These are phyloP conservation scores for Aspergillus sp. DNA, from an alignment of 2,329 filamentous ascomycete species.

Conservation along the genomic window DNA sequence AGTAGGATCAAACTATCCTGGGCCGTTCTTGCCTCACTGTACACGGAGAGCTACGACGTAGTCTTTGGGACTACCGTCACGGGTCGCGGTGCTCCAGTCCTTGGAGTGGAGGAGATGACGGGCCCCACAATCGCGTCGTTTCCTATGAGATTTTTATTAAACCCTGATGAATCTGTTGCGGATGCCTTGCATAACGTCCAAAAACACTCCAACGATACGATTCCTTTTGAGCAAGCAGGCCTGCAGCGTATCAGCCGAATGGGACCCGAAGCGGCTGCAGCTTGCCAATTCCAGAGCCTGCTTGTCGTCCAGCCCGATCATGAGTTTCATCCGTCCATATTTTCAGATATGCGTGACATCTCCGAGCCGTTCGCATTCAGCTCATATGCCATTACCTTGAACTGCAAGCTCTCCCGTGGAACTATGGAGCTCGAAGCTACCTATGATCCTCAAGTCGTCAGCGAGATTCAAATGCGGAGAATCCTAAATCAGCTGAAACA, in stretches of 20 bases:
- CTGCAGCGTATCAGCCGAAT: slow-evolving; percentile 2
- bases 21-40: slow-evolving; percentile 1
- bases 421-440: background rate
- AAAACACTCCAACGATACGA: background rate
- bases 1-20: slow-evolving; percentile 2
- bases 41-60: slow-evolving; percentile 3
- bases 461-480: background rate
- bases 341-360: background rate
- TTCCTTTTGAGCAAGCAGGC: slow-evolving; percentile 5
- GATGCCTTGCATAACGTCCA: background rate
- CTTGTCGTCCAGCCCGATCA: slow-evolving; percentile 3
- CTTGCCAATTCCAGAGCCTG: slow-evolving; percentile 2
- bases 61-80: slow-evolving; percentile 2
- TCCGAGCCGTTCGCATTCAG: background rate
- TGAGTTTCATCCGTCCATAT: background rate
- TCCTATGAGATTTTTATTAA: slow-evolving; percentile 1
- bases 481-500: slow-evolving; percentile 2
- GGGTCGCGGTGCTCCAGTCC: slow-evolving; percentile 4
- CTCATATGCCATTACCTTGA: background rate
- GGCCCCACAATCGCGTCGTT: slow-evolving; percentile 8
- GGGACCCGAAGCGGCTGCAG: background rate
- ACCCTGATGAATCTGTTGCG: background rate
- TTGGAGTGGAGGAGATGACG: slow-evolving; percentile 1
- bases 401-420: background rate
- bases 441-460: slow-evolving; percentile 1